Conservation (phyloP, 306 rosid species). For the Vicia faba region DNA sequence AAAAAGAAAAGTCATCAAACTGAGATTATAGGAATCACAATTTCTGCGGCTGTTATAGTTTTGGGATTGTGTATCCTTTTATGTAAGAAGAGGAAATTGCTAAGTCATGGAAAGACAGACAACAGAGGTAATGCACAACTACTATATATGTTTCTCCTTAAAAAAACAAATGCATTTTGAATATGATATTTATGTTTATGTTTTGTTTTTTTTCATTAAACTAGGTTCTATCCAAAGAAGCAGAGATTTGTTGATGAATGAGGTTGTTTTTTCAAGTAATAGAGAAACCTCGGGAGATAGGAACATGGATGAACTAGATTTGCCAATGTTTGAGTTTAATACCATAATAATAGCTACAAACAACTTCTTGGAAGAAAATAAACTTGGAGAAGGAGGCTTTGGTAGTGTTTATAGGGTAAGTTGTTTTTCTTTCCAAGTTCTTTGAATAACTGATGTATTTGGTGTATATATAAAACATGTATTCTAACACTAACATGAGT, state of each 20-base stretch:
- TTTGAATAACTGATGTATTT: too few species aligned
- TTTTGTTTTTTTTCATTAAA: slow-evolving; percentile 30
- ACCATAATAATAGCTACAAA: slow-evolving; percentile 50
- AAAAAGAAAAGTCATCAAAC: slow-evolving; percentile 38
- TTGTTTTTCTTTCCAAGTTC: not conserved
- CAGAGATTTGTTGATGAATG: slow-evolving; percentile 50
- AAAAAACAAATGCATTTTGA: not conserved
- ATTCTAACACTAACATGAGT: slow-evolving; percentile 37
- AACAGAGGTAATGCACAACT: slow-evolving; percentile 46
- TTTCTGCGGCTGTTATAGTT: slow-evolving; percentile 46
- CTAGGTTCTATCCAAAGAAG: slow-evolving; percentile 63
- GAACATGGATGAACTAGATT: slow-evolving; percentile 52
- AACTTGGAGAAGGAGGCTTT: slow-evolving; percentile 65
- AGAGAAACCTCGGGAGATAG: slow-evolving; percentile 49
- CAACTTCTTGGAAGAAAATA: slow-evolving; percentile 48
- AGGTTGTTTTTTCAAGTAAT: slow-evolving; percentile 45
- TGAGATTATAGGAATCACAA: slow-evolving; percentile 40
- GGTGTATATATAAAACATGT: not conserved
- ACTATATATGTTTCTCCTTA: not conserved
- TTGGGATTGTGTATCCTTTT: slow-evolving; percentile 43
- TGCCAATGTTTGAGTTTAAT: slow-evolving; percentile 54
- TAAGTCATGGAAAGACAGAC: slow-evolving; percentile 20
- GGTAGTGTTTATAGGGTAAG: slow-evolving; percentile 59
- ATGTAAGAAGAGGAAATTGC: slow-evolving; percentile 47
- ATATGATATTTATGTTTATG: slow-evolving; percentile 17